phyloP scores from a whole-genome alignment of 441 rosid genomes.

The Croton setiger region DNA sequence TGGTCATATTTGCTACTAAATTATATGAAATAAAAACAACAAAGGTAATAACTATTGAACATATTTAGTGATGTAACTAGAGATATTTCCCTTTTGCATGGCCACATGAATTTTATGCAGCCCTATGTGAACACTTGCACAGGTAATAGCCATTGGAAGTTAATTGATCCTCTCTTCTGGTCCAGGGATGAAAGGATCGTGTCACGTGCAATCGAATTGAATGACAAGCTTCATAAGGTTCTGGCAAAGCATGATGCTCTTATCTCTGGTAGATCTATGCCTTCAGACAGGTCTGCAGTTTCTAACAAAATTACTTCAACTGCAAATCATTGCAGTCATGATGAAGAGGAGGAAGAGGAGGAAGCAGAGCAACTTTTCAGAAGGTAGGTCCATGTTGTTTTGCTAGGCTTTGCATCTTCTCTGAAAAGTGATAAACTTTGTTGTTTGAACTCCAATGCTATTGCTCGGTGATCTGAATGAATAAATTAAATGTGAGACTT shows the following conservation, averaged over 20 bases:
- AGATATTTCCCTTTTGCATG: conserved; percentile 4
- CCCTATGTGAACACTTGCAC: background rate
- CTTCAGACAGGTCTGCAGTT: conserved; percentile 31
- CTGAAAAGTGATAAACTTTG: background rate
- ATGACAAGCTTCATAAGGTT: conserved; percentile 84
- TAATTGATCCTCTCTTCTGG: conserved; percentile 17
- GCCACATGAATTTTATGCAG: background rate
- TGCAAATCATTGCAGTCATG: conserved; percentile 39
- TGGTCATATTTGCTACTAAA: background rate
- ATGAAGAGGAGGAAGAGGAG: conserved; percentile 66
- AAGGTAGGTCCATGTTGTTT: conserved; percentile 45
- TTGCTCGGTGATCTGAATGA: background rate
- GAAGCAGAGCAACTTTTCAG: conserved; percentile 90
- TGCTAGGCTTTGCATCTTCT: background rate
- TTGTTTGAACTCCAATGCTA: background rate
- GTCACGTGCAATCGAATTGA: conserved; percentile 86
- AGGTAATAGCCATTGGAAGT: background rate
- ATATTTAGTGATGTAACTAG: background rate
- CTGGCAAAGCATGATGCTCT: conserved; percentile 74
- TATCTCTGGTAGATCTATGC: conserved; percentile 43
- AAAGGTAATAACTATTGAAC: background rate
- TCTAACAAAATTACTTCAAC: conserved; percentile 27
- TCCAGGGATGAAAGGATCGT: conserved; percentile 79
- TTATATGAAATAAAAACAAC: too few relatives aligned
- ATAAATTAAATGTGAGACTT: background rate